phyloP scores from a whole-genome alignment of 768 basidiomycete genomes.

The Termitomyces sp. region DNA sequence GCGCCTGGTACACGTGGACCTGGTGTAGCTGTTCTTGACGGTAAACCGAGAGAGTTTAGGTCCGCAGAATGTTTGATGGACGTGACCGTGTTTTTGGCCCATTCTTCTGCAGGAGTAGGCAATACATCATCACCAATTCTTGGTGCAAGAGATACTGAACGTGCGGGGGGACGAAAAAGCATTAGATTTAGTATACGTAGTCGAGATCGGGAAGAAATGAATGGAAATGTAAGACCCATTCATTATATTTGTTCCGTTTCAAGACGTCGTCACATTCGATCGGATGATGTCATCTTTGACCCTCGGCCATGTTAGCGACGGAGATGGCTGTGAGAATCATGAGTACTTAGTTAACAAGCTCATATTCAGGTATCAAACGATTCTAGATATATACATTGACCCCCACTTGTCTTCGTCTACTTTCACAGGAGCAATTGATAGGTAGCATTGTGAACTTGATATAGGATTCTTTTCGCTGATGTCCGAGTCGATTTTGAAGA shows the following conservation, averaged over 20 bases:
- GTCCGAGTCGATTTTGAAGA: no score
- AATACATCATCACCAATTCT: constrained; percentile 5
- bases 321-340: no score
- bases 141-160: constrained; percentile 5
- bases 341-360: not conserved
- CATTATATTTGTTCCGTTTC: not conserved
- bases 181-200: not conserved
- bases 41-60: not conserved
- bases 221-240: not conserved
- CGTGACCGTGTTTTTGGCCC: constrained; percentile 7
- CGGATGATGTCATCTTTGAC: not conserved
- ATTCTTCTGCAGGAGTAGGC: constrained; percentile 12
- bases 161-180: not conserved
- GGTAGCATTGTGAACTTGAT: no score
- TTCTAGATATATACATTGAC: no score
- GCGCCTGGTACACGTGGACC: constrained; percentile 14
- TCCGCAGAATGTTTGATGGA: constrained; percentile 7
- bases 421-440: no score
- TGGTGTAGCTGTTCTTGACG: constrained; percentile 4
- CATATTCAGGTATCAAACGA: no score
- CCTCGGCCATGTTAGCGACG: no score
- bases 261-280: constrained; percentile 1
- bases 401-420: no score
- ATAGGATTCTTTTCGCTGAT: no score
- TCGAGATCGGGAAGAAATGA: not conserved